Evolutionary conservation across 192 early-diverging fungal species (phyloP).

Genomic region (Rhizoclosmatium sp.): DNA sequence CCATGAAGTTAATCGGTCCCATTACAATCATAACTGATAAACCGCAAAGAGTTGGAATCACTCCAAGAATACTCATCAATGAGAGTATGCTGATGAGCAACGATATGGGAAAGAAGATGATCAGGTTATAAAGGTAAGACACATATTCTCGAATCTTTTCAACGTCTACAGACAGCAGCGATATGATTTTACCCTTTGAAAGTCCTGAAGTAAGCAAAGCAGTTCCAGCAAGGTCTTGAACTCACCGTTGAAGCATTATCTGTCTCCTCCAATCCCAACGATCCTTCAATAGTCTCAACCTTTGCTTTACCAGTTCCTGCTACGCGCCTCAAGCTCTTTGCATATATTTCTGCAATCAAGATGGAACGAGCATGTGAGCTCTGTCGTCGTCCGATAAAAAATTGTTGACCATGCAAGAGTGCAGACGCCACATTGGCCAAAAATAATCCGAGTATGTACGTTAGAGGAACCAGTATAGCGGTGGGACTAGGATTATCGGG

Average conservation of each 20-base stretch:
- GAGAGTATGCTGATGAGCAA: conserved; percentile 31
- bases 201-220: not conserved
- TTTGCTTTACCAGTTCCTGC: not conserved
- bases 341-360: conserved; percentile 45
- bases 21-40: conserved; percentile 40
- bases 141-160: conserved; percentile 47
- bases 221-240: not conserved
- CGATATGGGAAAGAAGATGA: conserved; percentile 32
- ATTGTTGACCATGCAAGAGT: conserved; percentile 49
- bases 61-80: conserved; percentile 41
- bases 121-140: conserved; percentile 23
- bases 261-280: conserved; percentile 37
- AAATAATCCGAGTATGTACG: conserved; percentile 45
- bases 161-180: conserved; percentile 56
- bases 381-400: conserved; percentile 45
- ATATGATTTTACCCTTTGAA: conserved; percentile 54
- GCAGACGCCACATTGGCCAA: conserved; percentile 30
- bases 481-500: conserved; percentile 28
- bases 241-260: conserved; percentile 39
- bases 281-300: not conserved
- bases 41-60: conserved; percentile 45
- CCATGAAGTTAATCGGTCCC: conserved; percentile 35
- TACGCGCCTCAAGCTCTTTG: conserved; percentile 43
- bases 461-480: conserved; percentile 1
- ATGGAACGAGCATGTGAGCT: conserved; percentile 45